Evolutionary conservation across 495 filamentous ascomycete species (phyloP).

Genomic region (Annulohypoxylon stygium): DNA sequence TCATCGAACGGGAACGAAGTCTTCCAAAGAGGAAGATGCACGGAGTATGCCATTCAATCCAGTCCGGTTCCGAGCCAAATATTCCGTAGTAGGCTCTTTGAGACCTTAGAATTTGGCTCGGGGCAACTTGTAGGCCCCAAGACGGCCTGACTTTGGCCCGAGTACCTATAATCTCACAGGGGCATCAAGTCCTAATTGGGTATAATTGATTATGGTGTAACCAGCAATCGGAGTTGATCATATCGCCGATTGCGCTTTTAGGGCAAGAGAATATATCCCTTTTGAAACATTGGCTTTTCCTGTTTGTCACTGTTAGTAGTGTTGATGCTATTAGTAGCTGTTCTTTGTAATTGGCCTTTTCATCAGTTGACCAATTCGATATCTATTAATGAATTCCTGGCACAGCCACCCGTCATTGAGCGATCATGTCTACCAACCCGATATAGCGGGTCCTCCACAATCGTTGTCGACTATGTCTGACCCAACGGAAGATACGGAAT

Average conservation of each 20-base stretch:
- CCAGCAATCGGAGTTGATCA: constrained; percentile 19
- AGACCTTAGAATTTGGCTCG: constrained; percentile 7
- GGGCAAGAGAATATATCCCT: neutral
- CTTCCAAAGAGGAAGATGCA: neutral
- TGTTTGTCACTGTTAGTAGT: neutral
- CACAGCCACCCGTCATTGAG: neutral
- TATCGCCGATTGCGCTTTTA: constrained; percentile 6
- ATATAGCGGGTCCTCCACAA: constrained; percentile 5
- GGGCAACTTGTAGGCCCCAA: constrained; percentile 26
- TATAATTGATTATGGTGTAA: constrained; percentile 11
- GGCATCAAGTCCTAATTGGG: neutral
- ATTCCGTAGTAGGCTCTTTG: neutral
- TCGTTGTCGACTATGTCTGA: constrained; percentile 4
- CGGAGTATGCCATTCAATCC: neutral
- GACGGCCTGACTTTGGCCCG: constrained; percentile 41
- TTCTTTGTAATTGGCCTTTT: constrained; percentile 2
- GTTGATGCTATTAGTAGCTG: neutral
- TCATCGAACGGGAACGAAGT: neutral
- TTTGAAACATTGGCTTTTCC: neutral
- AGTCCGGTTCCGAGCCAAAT: neutral
- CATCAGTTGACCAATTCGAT: neutral
- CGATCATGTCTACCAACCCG: constrained; percentile 10
- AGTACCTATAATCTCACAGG: neutral
- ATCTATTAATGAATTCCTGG: constrained; percentile 15
- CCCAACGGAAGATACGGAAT: constrained; percentile 32